Evolutionary conservation across 495 filamentous ascomycete genomes (phyloP), one percentile per base, ranked within the genome.

Genomic region (Hypoxylon fragiforme): DNA sequence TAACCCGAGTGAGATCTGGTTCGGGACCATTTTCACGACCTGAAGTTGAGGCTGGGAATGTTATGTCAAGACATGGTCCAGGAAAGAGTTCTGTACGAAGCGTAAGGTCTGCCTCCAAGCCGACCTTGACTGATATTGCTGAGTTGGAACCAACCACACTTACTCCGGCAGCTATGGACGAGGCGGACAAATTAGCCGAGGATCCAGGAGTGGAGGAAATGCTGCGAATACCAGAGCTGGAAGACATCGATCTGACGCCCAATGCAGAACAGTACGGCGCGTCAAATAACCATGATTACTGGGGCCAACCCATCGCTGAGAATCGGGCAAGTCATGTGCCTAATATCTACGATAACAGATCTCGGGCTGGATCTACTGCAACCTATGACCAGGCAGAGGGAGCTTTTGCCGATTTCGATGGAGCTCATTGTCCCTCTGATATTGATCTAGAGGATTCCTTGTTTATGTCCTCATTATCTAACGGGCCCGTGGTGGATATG

Each of bases 391-490:
- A 92, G 65, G 84, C 84, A 1, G 74, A 79, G 63, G 72, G 73
- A 26, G 77, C 94, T 16, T 98, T 97, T 75, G 81, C 79, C 7
- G 90, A 96, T 67, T 98, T 98, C 63, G 94, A 97, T 73, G 94
- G 94, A 44, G 91, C 91, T 9, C 92, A 98, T 70, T 92, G 83
- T 65, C 74, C 83, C 20, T 80, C 76, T 7, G 68, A 70, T 12
- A 50, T 44, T n/a, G 74, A 79, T 15, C 44, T 60, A 5, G 63
- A 62, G 22, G 62, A 68, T 1, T 45, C 57, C 11, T 8, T 57
- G 15, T 62, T 63, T 34, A 49, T 68, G 3, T 54, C 63, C 2
- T 49, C 62, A 3, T 54, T 63, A 35, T 67, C 73, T 37, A 62
- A 63, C 9, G 56, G 54, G 12, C 60, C 58, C 7, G 44, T 47